Conservation (phyloP, 2,329 filamentous ascomycete species). For the Alternaria sp. region DNA sequence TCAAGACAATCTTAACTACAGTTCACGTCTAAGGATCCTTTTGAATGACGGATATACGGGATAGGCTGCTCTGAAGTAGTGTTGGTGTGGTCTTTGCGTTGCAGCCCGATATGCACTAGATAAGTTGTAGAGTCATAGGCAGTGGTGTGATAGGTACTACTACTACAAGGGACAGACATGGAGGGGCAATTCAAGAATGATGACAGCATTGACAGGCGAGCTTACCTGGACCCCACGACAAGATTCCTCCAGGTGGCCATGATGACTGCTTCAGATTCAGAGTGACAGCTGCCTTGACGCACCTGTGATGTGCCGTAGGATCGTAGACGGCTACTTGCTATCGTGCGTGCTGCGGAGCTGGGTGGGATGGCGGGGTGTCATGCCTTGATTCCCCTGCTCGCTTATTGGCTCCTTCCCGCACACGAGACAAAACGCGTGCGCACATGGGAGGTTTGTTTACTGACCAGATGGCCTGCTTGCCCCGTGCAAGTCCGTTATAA, state of each 20-base stretch:
- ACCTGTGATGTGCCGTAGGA: conserved; percentile 13
- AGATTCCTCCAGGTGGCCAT: conserved; percentile 43
- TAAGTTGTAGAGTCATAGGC: conserved; percentile 1
- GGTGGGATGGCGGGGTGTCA: conserved; percentile 25
- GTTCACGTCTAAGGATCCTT: neutral
- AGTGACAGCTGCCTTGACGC: conserved; percentile 13
- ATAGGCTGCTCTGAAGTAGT: conserved; percentile 63
- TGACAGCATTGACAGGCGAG: neutral
- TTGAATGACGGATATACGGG: conserved; percentile 72
- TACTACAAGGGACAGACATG: neutral
- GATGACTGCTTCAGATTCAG: conserved; percentile 18
- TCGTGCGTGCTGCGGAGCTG: neutral
- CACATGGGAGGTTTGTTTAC: conserved; percentile 33
- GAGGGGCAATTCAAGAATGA: neutral
- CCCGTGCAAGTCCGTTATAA: neutral
- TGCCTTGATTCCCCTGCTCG: conserved; percentile 17
- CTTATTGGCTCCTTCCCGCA: conserved; percentile 27
- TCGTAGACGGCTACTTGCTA: neutral
- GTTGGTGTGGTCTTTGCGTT: conserved; percentile 15
- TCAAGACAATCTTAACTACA: conserved; percentile 21
- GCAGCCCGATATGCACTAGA: neutral
- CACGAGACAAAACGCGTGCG: conserved; percentile 35
- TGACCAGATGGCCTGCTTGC: conserved; percentile 4
- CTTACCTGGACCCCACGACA: conserved; percentile 58
- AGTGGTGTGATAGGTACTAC: neutral